phyloP scores from a whole-genome alignment of 2,329 filamentous ascomycete genomes.

The Colletotrichum gigasporum region DNA sequence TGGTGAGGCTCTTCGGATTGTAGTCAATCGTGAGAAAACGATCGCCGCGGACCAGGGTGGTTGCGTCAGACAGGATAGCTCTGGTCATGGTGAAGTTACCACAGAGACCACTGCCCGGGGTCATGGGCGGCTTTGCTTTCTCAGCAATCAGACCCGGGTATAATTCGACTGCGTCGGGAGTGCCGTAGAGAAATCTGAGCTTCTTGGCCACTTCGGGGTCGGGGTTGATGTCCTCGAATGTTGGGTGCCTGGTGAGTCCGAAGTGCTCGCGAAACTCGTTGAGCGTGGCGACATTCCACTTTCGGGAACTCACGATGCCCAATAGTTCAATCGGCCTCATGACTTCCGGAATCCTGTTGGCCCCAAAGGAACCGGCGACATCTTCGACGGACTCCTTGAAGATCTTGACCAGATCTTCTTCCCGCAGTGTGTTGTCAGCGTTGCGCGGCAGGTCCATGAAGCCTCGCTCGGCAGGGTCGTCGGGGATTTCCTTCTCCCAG shows the following conservation, averaged over 20 bases:
- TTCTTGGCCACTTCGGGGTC: constrained; percentile 62
- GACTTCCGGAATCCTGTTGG: constrained; percentile 64
- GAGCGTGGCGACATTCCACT: constrained; percentile 66
- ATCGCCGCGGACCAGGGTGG: constrained; percentile 70
- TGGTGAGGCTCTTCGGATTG: constrained; percentile 69
- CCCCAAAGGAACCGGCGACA: constrained; percentile 54
- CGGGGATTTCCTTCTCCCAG: constrained; percentile 50
- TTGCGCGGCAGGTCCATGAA: constrained; percentile 61
- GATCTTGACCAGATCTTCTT: constrained; percentile 66
- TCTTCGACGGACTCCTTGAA: constrained; percentile 64
- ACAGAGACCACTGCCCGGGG: constrained; percentile 57
- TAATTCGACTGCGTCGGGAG: constrained; percentile 69
- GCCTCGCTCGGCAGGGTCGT: constrained; percentile 61
- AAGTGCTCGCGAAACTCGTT: constrained; percentile 74
- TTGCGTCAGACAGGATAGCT: constrained; percentile 70
- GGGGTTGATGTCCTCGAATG: constrained; percentile 68
- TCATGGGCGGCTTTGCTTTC: constrained; percentile 59
- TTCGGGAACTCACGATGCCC: constrained; percentile 66
- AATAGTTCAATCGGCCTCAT: constrained; percentile 67
- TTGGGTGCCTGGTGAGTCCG: constrained; percentile 61
- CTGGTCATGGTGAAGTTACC: constrained; percentile 56
- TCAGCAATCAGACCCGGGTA: constrained; percentile 58
- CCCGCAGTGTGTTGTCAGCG: constrained; percentile 57
- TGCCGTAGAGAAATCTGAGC: constrained; percentile 62
- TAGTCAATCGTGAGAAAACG: constrained; percentile 72